A percentile compares a stretch with the other conserved stretches of the same genome.
These are phyloP conservation scores for Camellia sinensis DNA, from an alignment of 148 eudicot genomes.

Conservation along the genomic window DNA sequence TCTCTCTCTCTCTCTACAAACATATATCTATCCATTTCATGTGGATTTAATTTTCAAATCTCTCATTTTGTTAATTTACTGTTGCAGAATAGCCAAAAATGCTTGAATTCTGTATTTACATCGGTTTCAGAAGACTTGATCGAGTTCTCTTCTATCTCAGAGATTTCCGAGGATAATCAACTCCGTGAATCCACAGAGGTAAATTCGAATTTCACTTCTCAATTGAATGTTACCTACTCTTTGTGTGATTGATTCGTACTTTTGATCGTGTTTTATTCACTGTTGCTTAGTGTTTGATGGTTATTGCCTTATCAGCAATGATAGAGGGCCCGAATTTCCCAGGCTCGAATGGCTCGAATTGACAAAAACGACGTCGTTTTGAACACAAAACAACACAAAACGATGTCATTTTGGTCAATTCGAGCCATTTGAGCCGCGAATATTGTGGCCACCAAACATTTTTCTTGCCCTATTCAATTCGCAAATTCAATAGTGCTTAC, in stretches of 20 bases:
- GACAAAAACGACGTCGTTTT: too few species aligned
- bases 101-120: constrained; percentile 38
- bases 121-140: constrained; percentile 33
- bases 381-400: too few species aligned
- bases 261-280: not conserved
- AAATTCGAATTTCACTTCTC: too few species aligned
- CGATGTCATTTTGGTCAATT: too few species aligned
- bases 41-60: not conserved
- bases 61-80: not conserved
- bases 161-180: constrained; percentile 20
- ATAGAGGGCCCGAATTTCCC: too few species aligned
- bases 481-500: not conserved
- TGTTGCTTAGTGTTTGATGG: not conserved
- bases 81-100: constrained; percentile 38
- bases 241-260: not conserved
- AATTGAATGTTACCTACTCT: not conserved
- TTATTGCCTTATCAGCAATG: not conserved
- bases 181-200: too few species aligned
- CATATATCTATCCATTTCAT: not conserved
- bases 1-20: constrained; percentile 7
- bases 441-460: too few species aligned
- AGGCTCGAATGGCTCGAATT: too few species aligned
- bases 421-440: too few species aligned
- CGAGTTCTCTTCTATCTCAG: constrained; percentile 22
- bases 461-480: not conserved